phyloP scores from a whole-genome alignment of 2,329 filamentous ascomycete species.

The Ceratocystis destructans region DNA sequence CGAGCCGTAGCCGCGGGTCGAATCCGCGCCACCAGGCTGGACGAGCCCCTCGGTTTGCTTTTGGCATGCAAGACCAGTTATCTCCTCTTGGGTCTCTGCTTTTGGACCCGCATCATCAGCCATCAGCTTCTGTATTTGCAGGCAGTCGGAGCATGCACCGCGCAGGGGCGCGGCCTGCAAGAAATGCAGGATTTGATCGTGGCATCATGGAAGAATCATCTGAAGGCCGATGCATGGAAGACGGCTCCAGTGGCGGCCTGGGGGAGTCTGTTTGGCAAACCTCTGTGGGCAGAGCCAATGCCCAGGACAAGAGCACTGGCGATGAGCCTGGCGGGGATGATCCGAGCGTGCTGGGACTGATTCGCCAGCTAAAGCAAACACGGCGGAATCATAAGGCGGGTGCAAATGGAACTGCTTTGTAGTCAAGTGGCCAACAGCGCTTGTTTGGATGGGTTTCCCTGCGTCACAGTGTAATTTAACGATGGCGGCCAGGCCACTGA shows the following conservation, averaged over 20 bases:
- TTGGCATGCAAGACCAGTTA: constrained; percentile 47
- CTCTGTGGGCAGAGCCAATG: constrained; percentile 36
- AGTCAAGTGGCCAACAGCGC: neutral
- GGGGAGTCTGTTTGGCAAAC: constrained; percentile 49
- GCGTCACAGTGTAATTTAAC: too few relatives aligned
- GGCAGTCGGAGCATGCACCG: constrained; percentile 35
- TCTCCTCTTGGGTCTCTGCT: constrained; percentile 61
- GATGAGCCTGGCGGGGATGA: constrained; percentile 29
- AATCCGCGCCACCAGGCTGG: constrained; percentile 5
- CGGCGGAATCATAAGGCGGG: constrained; percentile 37
- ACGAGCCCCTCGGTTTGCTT: constrained; percentile 9
- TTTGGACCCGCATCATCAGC: constrained; percentile 63
- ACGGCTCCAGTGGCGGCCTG: constrained; percentile 39
- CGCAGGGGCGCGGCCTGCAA: constrained; percentile 28
- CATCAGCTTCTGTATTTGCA: constrained; percentile 34
- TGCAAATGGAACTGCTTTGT: constrained; percentile 27
- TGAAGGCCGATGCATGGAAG: constrained; percentile 26
- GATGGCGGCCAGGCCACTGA: too few relatives aligned
- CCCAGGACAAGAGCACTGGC: neutral
- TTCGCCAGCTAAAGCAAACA: constrained; percentile 45
- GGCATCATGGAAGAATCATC: constrained; percentile 9
- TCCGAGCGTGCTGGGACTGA: constrained; percentile 42
- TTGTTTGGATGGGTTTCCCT: neutral
- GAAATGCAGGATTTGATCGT: neutral
- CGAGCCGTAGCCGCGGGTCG: neutral